phyloP scores from a whole-genome alignment of 2,329 filamentous ascomycete species.

The Ophiostoma australiae region DNA sequence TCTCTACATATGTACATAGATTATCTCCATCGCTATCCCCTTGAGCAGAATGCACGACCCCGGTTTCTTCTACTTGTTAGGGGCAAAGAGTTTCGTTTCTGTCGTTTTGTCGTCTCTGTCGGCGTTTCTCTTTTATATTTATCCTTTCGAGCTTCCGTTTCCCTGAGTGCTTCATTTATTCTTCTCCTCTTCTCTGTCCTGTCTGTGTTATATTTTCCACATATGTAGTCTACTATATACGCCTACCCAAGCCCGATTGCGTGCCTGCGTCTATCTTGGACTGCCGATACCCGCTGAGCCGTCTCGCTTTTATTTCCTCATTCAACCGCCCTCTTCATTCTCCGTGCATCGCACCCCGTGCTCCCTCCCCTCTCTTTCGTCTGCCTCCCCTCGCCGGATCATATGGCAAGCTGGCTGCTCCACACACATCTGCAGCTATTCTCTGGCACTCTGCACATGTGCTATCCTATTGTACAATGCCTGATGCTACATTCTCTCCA shows the following conservation, averaged over 20 bases:
- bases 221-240: neutral
- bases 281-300: neutral
- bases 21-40: conserved; percentile 1
- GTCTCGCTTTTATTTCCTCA: neutral
- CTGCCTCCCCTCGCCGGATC: neutral
- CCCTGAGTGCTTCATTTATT: neutral
- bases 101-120: conserved; percentile 2
- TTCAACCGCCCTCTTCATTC: neutral
- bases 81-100: neutral
- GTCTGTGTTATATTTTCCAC: neutral
- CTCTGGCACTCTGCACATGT: neutral
- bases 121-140: neutral
- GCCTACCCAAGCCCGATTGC: neutral
- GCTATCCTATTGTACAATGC: neutral
- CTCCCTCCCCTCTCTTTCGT: neutral
- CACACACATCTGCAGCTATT: conserved; percentile 3
- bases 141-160: neutral
- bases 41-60: neutral
- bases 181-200: neutral
- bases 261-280: neutral
- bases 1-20: neutral
- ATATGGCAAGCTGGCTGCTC: neutral
- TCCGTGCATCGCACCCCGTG: neutral
- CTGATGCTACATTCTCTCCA: neutral
- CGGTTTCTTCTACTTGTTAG: conserved; percentile 10